Conservation (phyloP, 2,329 filamentous ascomycete species). For the Nothophoma quercina region DNA sequence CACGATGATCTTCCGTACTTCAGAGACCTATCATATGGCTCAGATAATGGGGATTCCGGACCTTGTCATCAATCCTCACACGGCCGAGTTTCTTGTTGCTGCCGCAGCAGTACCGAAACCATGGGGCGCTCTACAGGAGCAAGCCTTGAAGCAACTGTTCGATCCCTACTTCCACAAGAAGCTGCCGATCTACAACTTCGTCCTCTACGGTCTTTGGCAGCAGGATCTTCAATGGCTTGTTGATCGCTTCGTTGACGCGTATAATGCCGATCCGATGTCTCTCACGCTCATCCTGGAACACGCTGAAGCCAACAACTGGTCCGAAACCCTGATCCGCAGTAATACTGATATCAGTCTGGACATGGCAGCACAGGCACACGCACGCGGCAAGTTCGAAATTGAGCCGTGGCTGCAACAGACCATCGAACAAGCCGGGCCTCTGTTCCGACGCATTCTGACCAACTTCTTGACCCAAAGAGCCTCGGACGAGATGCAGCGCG, state of each 20-base stretch:
- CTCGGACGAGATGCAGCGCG: slow-evolving; percentile 77
- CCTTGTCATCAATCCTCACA: slow-evolving; percentile 72
- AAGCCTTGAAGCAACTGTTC: slow-evolving; percentile 79
- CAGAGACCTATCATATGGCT: slow-evolving; percentile 63
- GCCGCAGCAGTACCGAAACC: slow-evolving; percentile 79
- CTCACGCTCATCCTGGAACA: slow-evolving; percentile 78
- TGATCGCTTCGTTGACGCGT: slow-evolving; percentile 77
- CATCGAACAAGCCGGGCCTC: slow-evolving; percentile 66
- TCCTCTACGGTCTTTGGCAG: slow-evolving; percentile 89
- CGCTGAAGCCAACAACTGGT: slow-evolving; percentile 81
- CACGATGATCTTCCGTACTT: slow-evolving; percentile 66
- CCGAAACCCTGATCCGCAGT: slow-evolving; percentile 79
- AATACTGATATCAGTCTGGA: slow-evolving; percentile 87
- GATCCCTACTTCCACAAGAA: slow-evolving; percentile 83
- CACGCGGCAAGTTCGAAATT: slow-evolving; percentile 79
- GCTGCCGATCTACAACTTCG: slow-evolving; percentile 81
- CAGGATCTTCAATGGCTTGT: slow-evolving; percentile 90
- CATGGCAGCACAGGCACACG: slow-evolving; percentile 83
- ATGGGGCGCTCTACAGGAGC: slow-evolving; percentile 76
- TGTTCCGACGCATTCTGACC: slow-evolving; percentile 74
- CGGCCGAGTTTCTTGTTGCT: slow-evolving; percentile 80
- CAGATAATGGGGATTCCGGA: slow-evolving; percentile 67
- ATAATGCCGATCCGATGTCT: slow-evolving; percentile 73
- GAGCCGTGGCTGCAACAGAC: slow-evolving; percentile 80
- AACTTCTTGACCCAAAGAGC: slow-evolving; percentile 88